Conservation (phyloP, 306 rosid species). For the Ceratonia siliqua region DNA sequence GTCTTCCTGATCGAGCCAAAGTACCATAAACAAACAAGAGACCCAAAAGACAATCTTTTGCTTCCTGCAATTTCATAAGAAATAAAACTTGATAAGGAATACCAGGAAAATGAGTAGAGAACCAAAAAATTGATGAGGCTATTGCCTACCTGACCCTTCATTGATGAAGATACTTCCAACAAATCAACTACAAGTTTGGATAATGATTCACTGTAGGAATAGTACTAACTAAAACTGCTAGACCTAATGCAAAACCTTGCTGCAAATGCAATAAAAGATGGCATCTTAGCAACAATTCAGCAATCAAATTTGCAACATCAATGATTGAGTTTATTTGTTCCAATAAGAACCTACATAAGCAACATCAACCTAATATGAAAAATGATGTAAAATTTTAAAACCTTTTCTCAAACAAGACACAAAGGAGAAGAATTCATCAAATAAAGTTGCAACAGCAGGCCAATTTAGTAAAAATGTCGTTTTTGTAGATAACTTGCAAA, state of each 20-base stretch:
- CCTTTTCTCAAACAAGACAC: slow-evolving; percentile 6
- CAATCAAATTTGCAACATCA: not conserved
- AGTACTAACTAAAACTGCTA: slow-evolving; percentile 53
- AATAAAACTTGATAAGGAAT: slow-evolving; percentile 20
- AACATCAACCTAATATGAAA: slow-evolving; percentile 1
- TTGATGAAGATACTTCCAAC: slow-evolving; percentile 86
- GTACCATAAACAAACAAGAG: slow-evolving; percentile 94
- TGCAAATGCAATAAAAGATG: slow-evolving; percentile 47
- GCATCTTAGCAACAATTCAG: slow-evolving; percentile 18
- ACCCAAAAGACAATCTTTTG: slow-evolving; percentile 83
- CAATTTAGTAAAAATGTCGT: too few species aligned
- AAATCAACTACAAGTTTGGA: slow-evolving; percentile 74
- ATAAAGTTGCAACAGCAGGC: not conserved
- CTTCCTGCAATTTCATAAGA: slow-evolving; percentile 68
- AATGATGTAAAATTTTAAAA: not conserved
- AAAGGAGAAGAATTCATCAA: not conserved
- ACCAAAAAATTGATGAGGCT: slow-evolving; percentile 3
- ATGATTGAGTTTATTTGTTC: not conserved
- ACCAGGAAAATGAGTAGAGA: slow-evolving; percentile 20
- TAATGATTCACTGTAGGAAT: slow-evolving; percentile 59
- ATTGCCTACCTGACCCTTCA: slow-evolving; percentile 88
- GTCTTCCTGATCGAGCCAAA: slow-evolving; percentile 79
- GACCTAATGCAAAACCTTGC: slow-evolving; percentile 94
- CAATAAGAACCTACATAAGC: not conserved
- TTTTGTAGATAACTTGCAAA: too few species aligned